These are phyloP conservation scores for Hyphopichia homilentoma DNA, from an alignment of 805 yeast species.

Conservation along the genomic window DNA sequence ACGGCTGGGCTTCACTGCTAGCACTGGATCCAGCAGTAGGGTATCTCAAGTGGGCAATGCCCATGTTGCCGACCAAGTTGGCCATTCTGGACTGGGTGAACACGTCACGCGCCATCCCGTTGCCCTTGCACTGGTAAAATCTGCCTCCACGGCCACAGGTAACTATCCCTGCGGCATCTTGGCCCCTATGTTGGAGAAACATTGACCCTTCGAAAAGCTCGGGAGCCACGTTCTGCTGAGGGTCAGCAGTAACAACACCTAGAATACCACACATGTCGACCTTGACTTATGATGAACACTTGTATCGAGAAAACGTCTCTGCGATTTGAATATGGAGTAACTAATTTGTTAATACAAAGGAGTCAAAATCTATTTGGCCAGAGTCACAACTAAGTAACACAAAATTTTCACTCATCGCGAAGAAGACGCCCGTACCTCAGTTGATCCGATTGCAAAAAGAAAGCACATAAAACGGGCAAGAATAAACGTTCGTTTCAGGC, in stretches of 20 bases:
- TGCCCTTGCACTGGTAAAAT: constrained; percentile 95
- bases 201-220: constrained; percentile 90
- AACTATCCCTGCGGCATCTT: constrained; percentile 98
- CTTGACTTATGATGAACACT: no score
- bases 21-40: constrained; percentile 98
- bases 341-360: no score
- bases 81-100: constrained; percentile 79
- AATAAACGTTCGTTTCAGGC: no score
- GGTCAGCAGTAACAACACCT: constrained; percentile 82
- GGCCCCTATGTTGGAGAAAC: constrained; percentile 95
- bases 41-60: constrained; percentile 89
- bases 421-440: no score
- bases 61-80: constrained; percentile 89
- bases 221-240: constrained; percentile 69
- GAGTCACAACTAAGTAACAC: no score
- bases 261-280: constrained; percentile 88
- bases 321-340: no score
- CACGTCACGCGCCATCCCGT: constrained; percentile 98
- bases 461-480: no score
- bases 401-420: no score
- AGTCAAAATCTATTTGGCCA: no score
- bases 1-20: constrained; percentile 97
- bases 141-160: constrained; percentile 94
- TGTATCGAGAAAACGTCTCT: no score
- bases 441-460: no score